Evolutionary conservation across 495 filamentous ascomycete species (phyloP).

Genomic region (Penicillium bialowiezense): DNA sequence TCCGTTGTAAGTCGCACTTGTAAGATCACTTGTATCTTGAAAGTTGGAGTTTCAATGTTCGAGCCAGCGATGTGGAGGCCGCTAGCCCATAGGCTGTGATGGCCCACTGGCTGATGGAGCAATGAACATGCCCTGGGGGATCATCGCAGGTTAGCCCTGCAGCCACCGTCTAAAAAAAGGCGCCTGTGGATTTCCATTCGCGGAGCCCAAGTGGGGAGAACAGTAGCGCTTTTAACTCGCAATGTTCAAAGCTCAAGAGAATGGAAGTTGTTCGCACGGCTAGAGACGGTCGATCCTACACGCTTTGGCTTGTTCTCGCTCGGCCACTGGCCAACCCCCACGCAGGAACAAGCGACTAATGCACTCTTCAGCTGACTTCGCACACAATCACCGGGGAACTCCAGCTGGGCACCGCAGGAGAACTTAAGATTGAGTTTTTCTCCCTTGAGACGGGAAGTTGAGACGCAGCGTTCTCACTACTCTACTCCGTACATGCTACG

Average conservation of each 20-base stretch:
- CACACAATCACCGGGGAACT: conserved; percentile 1
- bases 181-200: conserved; percentile 13
- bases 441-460: background rate
- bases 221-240: no score
- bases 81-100: conserved; percentile 13
- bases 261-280: no score
- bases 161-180: conserved; percentile 23
- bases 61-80: conserved; percentile 8
- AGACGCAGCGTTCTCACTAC: no score
- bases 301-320: conserved; percentile 14
- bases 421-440: conserved; percentile 1
- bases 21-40: background rate
- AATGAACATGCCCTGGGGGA: conserved; percentile 7
- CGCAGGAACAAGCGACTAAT: conserved; percentile 32
- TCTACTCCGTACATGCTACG: background rate
- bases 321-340: conserved; percentile 14
- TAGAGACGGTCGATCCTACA: conserved; percentile 19
- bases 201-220: conserved; percentile 14
- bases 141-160: conserved; percentile 1
- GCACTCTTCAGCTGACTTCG: conserved; percentile 27
- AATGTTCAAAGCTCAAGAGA: no score
- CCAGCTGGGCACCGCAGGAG: background rate
- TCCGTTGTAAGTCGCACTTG: no score
- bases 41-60: background rate
- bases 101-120: conserved; percentile 14